phyloP scores from a whole-genome alignment of 2,329 filamentous ascomycete genomes.

The Pezicula radicicola region DNA sequence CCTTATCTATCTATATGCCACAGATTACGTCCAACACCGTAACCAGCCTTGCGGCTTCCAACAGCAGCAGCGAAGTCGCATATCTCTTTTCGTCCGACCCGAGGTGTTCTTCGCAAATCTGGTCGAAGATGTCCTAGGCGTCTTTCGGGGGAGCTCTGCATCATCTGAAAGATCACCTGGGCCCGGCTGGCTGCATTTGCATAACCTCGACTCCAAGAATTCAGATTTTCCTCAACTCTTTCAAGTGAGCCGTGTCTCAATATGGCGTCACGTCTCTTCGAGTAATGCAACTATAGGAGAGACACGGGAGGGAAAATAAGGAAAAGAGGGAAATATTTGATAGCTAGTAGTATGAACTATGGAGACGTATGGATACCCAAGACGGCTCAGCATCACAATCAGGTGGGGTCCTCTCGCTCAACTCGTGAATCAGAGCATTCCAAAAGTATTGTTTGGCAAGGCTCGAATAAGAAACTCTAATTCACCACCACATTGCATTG shows the following conservation, averaged over 20 bases:
- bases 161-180: background rate
- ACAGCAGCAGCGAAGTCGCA: too few species aligned
- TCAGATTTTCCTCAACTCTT: background rate
- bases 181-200: background rate
- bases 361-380: background rate
- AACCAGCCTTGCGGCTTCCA: too few species aligned
- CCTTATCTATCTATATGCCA: too few species aligned
- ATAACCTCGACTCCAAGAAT: background rate
- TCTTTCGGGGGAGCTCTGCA: background rate
- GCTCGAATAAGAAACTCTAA: too few species aligned
- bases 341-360: background rate
- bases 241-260: background rate
- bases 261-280: background rate
- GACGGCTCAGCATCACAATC: background rate
- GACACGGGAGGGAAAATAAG: background rate
- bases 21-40: too few species aligned
- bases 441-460: too few species aligned
- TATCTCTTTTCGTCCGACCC: too few species aligned
- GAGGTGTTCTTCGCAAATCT: background rate
- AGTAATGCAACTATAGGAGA: slow-evolving; percentile 1
- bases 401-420: background rate
- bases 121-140: background rate
- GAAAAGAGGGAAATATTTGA: background rate
- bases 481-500: too few species aligned
- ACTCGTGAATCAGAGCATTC: background rate